Evolutionary conservation across 441 rosid genomes (phyloP).

Genomic region (Kokia cookei): DNA sequence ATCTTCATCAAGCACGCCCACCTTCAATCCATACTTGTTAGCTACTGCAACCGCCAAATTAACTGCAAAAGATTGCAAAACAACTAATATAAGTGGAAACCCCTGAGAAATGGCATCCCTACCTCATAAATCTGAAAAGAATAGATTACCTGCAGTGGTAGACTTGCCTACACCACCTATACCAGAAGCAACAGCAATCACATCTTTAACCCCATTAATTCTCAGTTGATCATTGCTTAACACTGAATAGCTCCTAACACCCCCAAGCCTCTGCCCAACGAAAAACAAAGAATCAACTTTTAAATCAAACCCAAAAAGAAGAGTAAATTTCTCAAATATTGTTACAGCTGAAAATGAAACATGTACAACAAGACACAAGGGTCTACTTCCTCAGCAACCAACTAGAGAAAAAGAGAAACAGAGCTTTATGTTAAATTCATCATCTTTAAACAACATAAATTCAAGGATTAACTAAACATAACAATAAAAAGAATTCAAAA

Average conservation of each 20-base stretch:
- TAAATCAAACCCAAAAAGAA: not conserved
- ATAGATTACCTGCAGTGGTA: slow-evolving; percentile 71
- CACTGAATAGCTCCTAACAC: slow-evolving; percentile 33
- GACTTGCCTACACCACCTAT: slow-evolving; percentile 97
- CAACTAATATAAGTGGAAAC: not conserved
- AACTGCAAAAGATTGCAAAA: slow-evolving; percentile 34
- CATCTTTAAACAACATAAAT: too few relatives aligned
- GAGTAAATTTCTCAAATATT: not conserved
- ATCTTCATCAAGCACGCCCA: slow-evolving; percentile 85
- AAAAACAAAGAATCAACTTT: not conserved
- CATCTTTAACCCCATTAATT: slow-evolving; percentile 70
- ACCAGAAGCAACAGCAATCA: slow-evolving; percentile 88
- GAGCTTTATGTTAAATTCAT: too few relatives aligned
- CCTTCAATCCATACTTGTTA: slow-evolving; percentile 50
- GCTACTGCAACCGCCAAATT: slow-evolving; percentile 91
- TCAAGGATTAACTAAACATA: too few relatives aligned
- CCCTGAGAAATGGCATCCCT: not conserved
- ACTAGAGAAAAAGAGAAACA: too few relatives aligned
- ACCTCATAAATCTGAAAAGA: not conserved
- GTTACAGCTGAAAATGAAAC: too few relatives aligned
- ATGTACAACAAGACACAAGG: not conserved
- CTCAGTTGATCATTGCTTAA: slow-evolving; percentile 46
- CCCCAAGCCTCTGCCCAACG: slow-evolving; percentile 35
- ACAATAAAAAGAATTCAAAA: too few relatives aligned
- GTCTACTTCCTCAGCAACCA: too few relatives aligned